Conservation (phyloP, 2,329 filamentous ascomycete genomes). For the Ophiostoma sp. region DNA sequence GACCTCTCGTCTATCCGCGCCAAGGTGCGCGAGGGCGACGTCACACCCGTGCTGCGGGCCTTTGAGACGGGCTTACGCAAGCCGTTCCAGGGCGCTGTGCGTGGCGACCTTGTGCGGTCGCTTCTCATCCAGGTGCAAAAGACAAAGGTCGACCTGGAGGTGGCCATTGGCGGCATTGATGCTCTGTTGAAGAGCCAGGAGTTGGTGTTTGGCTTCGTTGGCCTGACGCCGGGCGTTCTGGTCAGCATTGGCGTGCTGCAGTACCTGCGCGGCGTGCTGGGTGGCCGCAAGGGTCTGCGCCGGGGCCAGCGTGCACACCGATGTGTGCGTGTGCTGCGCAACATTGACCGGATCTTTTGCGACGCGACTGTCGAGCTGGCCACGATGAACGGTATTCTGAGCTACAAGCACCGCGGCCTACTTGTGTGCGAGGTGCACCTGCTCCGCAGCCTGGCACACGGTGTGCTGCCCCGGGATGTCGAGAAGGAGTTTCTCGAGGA, state of each 20-base stretch:
- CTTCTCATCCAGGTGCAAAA: conserved; percentile 96
- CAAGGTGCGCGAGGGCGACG: conserved; percentile 83
- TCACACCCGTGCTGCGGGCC: conserved; percentile 83
- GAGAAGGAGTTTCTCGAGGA: conserved; percentile 85
- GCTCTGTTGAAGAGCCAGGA: conserved; percentile 92
- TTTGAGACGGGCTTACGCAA: conserved; percentile 84
- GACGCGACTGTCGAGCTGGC: conserved; percentile 51
- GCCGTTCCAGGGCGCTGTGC: conserved; percentile 75
- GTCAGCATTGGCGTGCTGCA: conserved; percentile 69
- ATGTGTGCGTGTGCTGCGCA: conserved; percentile 73
- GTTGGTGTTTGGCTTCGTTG: conserved; percentile 94
- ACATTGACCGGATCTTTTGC: conserved; percentile 76
- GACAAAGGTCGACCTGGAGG: conserved; percentile 96
- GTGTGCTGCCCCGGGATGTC: conserved; percentile 66
- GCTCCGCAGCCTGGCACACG: conserved; percentile 62
- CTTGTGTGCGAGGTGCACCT: conserved; percentile 86
- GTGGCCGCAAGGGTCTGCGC: conserved; percentile 62
- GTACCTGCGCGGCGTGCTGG: conserved; percentile 66
- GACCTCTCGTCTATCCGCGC: conserved; percentile 69
- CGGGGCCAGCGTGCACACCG: conserved; percentile 61
- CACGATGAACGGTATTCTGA: conserved; percentile 66
- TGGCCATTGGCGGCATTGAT: conserved; percentile 94
- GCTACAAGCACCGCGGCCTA: conserved; percentile 88
- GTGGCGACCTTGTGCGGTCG: conserved; percentile 81
- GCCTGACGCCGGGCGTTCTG: conserved; percentile 85